Evolutionary conservation across 2,329 filamentous ascomycete species (phyloP).

Genomic region (Fusarium burgessii): DNA sequence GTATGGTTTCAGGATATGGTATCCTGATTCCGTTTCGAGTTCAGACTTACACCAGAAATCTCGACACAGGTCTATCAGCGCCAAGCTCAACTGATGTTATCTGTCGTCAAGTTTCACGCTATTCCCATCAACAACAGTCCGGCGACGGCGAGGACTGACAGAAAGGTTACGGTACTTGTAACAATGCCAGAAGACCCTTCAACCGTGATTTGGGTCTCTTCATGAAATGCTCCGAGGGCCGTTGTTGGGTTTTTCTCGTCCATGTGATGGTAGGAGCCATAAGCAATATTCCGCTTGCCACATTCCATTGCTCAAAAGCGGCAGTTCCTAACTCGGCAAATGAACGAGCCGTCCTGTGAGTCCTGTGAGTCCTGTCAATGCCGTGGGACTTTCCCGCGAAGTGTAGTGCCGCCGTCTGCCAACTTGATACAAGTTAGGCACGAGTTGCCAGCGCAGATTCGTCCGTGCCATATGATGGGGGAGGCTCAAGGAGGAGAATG

Average conservation of each 20-base stretch:
- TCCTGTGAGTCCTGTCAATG: slow-evolving; percentile 26
- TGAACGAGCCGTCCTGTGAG: slow-evolving; percentile 29
- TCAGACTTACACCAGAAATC: not conserved
- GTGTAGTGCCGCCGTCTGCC: slow-evolving; percentile 16
- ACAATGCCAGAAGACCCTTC: not conserved
- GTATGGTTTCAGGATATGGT: not conserved
- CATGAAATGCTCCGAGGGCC: not conserved
- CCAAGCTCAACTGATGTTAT: not conserved
- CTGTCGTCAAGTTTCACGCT: slow-evolving; percentile 1
- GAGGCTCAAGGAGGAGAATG: not conserved
- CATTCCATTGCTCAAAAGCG: slow-evolving; percentile 34
- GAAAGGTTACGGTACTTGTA: not conserved
- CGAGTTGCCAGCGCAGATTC: not conserved
- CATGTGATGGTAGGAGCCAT: not conserved
- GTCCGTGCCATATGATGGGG: not conserved
- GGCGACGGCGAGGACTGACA: not conserved
- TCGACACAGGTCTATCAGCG: not conserved
- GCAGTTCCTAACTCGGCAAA: slow-evolving; percentile 11
- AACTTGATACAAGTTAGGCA: slow-evolving; percentile 2
- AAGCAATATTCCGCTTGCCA: slow-evolving; percentile 27
- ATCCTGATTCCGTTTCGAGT: not conserved
- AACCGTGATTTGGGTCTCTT: not conserved
- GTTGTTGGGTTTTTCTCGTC: not conserved
- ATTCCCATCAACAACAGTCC: not conserved
- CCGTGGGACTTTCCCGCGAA: slow-evolving; percentile 7